A percentile compares a stretch with the other conserved stretches of the same genome.
Evolutionary conservation across 257 asterid genomes (phyloP).

Genomic region (Solanum appendiculatum): DNA sequence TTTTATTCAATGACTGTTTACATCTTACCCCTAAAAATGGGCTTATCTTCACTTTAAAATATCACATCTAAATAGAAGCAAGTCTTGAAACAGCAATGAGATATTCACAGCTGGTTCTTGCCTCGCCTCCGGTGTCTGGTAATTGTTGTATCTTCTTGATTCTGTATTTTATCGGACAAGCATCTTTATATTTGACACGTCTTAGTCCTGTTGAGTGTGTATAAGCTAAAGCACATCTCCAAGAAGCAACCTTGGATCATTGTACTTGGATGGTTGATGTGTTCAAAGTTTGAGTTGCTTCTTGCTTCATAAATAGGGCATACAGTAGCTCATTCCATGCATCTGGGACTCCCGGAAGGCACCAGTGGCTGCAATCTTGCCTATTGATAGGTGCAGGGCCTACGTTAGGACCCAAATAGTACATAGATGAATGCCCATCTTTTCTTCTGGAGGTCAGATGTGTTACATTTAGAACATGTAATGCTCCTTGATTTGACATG

Average conservation of each 20-base stretch:
- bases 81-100: not conserved
- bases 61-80: not conserved
- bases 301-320: constrained; percentile 48
- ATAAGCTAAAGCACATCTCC: not conserved
- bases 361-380: constrained; percentile 99
- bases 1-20: not conserved
- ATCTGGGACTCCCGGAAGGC: constrained; percentile 87
- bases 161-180: not conserved
- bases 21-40: not conserved
- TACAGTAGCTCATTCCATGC: constrained; percentile 83
- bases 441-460: constrained; percentile 67
- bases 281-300: constrained; percentile 3
- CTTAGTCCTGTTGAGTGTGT: not conserved
- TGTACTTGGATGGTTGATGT: constrained; percentile 19
- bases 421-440: constrained; percentile 85
- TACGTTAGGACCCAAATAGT: constrained; percentile 47
- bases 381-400: constrained; percentile 52
- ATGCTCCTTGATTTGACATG: constrained; percentile 11
- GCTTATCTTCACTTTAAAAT: not conserved
- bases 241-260: not conserved
- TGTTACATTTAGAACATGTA: constrained; percentile 52
- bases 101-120: not conserved
- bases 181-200: not conserved
- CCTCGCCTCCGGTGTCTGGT: not conserved
- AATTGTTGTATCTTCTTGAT: not conserved